Evolutionary conservation across 108 stramenopile species (phyloP), one percentile per base, ranked within the genome.

Genomic region (Craspedostauros australis): DNA sequence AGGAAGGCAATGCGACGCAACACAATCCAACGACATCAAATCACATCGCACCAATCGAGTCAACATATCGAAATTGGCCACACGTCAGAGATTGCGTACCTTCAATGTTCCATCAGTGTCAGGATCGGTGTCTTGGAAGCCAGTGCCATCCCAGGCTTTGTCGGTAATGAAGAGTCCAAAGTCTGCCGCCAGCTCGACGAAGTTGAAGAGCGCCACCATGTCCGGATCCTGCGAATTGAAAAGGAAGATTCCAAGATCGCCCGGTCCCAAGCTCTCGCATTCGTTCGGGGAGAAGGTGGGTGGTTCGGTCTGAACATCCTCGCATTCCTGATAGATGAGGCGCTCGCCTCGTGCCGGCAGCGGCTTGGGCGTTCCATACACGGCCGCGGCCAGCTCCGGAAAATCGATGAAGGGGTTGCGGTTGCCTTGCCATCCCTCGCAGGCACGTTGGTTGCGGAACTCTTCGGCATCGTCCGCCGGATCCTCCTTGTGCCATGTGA

Each of bases 371-470:
- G 27, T 28, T 20, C 22, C 44, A 25, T 22, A 68, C 18, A 60
- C 22, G 2, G n/a, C 15, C 5, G 16, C 18, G 16, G 48, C 58
- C 32, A 68, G 21, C 39, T 93, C 73, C 30, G 85, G 85, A 58
- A 77, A 77, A 54, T 93, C 91, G 11, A 93, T 69, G 59, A 89
- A 93, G 26, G 83, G 82, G 65, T 93, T 93, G 29, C 91, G 82
- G 55, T 93, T 93, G 21, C 84, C 84, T 63, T 93, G 91, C 71
- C 72, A 89, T 28, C 72, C 42, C 12, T 30, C 33, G 43, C 85
- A 93, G 8, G 84, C 56, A 14, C 51, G 50, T 4, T 73, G 51
- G 54, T 89, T 93, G n/a, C 91, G 60, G 1, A 24, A 29, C 28
- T 42, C 53, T 60, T 93, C 91, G 6, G 29, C 51, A 16, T 78